Conservation (phyloP, 2,329 filamentous ascomycete species). For the Trichophyton benhamiae region DNA sequence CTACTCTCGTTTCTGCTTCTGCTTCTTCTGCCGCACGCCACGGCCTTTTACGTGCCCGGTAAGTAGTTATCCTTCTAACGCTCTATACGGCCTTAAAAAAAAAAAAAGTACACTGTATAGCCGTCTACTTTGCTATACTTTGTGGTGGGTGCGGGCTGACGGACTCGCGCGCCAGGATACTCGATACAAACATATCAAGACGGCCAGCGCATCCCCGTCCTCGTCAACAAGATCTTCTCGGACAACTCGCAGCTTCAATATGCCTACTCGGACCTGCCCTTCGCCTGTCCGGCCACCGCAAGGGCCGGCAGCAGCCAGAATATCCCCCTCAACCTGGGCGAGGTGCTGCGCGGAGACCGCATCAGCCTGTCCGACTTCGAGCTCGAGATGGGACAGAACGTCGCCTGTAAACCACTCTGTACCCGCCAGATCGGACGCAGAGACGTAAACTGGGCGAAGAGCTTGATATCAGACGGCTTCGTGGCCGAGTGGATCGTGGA, state of each 20-base stretch:
- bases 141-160: conserved; percentile 8
- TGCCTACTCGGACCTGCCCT: conserved; percentile 78
- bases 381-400: conserved; percentile 62
- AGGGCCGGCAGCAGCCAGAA: conserved; percentile 59
- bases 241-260: conserved; percentile 84
- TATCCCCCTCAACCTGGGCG: conserved; percentile 71
- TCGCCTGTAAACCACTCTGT: conserved; percentile 61
- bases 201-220: conserved; percentile 65
- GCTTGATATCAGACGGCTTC: conserved; percentile 66
- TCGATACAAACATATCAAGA: conserved; percentile 70
- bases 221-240: conserved; percentile 85
- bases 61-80: conserved; percentile 24
- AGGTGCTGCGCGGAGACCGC: conserved; percentile 75
- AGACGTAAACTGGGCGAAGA: conserved; percentile 54
- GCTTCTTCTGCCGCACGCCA: conserved; percentile 34
- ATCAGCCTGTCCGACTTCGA: conserved; percentile 78
- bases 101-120: neutral
- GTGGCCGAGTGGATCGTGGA: conserved; percentile 91
- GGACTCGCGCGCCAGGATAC: conserved; percentile 46
- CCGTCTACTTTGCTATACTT: neutral
- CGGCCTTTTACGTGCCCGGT: conserved; percentile 82
- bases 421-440: conserved; percentile 51
- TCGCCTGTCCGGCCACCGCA: conserved; percentile 69
- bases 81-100: neutral
- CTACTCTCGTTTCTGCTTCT: conserved; percentile 18